Conservation (phyloP, 176 grass and related monocot species). For the Dendrocalamus sinicus region DNA sequence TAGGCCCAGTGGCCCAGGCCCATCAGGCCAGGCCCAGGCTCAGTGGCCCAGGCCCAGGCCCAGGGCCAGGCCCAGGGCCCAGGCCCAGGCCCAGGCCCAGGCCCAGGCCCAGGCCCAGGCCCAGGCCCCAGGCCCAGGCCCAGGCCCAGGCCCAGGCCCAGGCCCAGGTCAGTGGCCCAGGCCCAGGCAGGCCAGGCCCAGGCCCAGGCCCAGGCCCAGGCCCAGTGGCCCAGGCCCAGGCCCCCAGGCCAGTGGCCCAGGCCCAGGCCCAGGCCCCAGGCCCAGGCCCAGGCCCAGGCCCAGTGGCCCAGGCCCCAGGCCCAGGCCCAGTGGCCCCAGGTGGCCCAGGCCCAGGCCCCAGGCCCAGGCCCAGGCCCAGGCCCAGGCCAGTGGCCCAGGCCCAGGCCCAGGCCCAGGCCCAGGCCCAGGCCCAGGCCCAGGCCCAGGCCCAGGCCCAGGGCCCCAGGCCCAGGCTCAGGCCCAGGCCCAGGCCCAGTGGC, state of each 20-base stretch:
- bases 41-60: neutral
- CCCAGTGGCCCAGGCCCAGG: neutral
- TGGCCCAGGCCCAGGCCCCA: no score
- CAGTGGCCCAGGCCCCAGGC: no score
- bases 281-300: no score
- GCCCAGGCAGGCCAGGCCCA: no score
- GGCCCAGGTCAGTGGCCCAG: neutral
- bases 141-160: neutral
- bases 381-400: neutral
- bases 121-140: no score
- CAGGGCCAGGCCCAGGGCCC: neutral
- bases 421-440: neutral
- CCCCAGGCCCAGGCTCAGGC: no score
- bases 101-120: neutral
- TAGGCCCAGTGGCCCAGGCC: neutral
- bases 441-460: no score
- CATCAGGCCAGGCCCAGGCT: neutral
- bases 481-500: neutral
- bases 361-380: neutral
- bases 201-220: neutral
- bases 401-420: neutral
- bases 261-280: neutral
- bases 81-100: no score
- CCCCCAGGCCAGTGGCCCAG: neutral
- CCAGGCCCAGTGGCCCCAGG: no score